Base-by-base conservation (phyloP, 805 yeast genomes). In the Cyberlindnera xishuangbannaensis region DNA sequence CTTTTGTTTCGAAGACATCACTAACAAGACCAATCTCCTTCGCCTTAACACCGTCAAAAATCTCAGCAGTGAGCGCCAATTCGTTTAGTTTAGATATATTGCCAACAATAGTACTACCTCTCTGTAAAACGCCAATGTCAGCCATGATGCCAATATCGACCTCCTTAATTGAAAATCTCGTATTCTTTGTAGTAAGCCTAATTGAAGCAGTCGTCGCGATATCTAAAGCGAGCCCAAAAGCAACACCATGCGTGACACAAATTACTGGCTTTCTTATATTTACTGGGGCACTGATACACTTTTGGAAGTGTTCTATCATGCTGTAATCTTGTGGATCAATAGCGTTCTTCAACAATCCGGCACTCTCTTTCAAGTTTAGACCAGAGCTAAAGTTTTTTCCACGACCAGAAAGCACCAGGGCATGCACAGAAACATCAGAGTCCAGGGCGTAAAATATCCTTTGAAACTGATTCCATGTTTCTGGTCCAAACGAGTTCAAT, bases 91-190 rank as follows among this genome's bases (percentile, higher is more conserved):
- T 64, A 5, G 84, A 76, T 12, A 62, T 57, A 51, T 78, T 78
- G 27, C 67, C 68, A 14, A 69, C 68, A 1, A 77, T 36, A 14
- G 51, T 49, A 5, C 84, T 79, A 37, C 81, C 48, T 50, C 90
- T 65, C 56, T 83, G 88, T 37, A 83, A 61, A 2, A 83, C 68
- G 5, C 94, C 94, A 48, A 83, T 79, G 52, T 83, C 92, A 2
- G 92, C 87, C 24, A 83, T 71, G 51, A 83, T 65, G 3, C 90
- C 92, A 34, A 83, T 65, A 41, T 76, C 73, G 39, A 82, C 75
- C 57, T 83, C 94, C 36, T 80, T 71, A 36, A 83, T 71, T 26
- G 81, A 67, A 43, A 80, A 65, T 25, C 50, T 57, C 11, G 72
- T 67, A 42, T 71, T 80, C 19, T 59, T 58, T 4, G 76, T 59